Percentiles rank a stretch among this genome's conserved stretches.
Evolutionary conservation across 805 yeast genomes (phyloP).

Genomic region (Lipomyces yamanashiensis): DNA sequence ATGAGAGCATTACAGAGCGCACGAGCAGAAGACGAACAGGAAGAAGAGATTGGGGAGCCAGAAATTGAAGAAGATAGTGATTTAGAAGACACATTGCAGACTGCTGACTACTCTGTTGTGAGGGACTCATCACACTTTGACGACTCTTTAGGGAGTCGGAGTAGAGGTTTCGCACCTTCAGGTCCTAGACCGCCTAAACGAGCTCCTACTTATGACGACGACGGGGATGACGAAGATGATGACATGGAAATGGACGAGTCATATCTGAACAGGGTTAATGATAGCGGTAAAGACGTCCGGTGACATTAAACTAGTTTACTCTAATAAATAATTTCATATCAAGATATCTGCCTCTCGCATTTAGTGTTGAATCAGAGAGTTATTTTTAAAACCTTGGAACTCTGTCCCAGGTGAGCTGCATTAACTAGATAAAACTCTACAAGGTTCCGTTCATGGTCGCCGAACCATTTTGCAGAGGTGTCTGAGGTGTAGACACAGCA

Average conservation of each 20-base stretch:
- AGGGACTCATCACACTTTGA: slow-evolving; percentile 9
- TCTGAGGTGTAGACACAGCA: slow-evolving; percentile 29
- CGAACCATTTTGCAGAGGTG: slow-evolving; percentile 8
- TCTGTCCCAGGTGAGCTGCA: no score
- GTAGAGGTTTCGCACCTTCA: slow-evolving; percentile 13
- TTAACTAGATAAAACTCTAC: neutral
- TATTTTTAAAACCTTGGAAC: no score
- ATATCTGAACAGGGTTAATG: slow-evolving; percentile 12
- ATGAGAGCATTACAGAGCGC: slow-evolving; percentile 58
- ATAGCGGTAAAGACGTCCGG: neutral
- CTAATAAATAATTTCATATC: neutral
- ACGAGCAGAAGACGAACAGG: slow-evolving; percentile 36
- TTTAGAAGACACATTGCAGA: slow-evolving; percentile 5
- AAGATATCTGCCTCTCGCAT: neutral
- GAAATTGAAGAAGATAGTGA: slow-evolving; percentile 18
- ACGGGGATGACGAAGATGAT: slow-evolving; percentile 25
- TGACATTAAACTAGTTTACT: neutral
- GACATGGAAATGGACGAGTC: slow-evolving; percentile 30
- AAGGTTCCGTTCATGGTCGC: slow-evolving; percentile 1
- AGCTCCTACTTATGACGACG: slow-evolving; percentile 14
- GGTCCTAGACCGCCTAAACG: neutral
- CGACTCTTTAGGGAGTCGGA: slow-evolving; percentile 10
- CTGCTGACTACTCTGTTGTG: neutral
- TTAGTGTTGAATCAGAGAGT: no score
- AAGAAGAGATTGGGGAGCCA: slow-evolving; percentile 8